A percentile compares a stretch with the other conserved stretches of the same genome.
These are phyloP conservation scores for Eimeria sp. DNA, from an alignment of 169 alveolate species.

Conservation along the genomic window DNA sequence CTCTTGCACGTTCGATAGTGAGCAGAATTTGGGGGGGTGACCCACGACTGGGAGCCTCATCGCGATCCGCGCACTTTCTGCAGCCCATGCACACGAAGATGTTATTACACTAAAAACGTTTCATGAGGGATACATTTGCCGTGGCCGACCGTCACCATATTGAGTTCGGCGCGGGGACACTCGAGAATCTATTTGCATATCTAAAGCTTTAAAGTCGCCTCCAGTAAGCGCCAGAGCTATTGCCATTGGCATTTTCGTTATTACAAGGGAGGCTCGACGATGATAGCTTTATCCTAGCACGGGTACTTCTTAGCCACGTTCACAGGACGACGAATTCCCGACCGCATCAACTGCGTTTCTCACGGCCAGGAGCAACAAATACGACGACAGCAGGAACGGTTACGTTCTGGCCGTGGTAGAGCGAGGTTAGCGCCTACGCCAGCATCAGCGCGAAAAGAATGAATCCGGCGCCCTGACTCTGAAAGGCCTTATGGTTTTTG, in stretches of 20 bases:
- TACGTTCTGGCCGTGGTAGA: constrained; percentile 47
- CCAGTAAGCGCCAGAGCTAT: too few species aligned
- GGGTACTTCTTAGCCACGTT: not conserved
- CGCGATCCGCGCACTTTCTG: too few species aligned
- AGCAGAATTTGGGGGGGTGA: too few species aligned
- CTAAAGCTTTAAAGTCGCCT: too few species aligned
- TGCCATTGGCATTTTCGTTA: not conserved
- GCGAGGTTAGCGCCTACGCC: constrained; percentile 24
- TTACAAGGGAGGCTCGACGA: not conserved
- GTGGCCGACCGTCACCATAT: too few species aligned
- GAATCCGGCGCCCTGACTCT: constrained; percentile 25
- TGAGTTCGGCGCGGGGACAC: too few species aligned
- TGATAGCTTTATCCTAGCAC: constrained; percentile 37
- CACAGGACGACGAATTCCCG: not conserved
- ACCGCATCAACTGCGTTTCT: not conserved
- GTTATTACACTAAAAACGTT: too few species aligned
- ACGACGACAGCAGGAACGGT: not conserved
- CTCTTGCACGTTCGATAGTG: too few species aligned
- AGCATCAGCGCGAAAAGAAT: not conserved
- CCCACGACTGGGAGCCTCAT: not conserved
- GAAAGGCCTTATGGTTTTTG: not conserved
- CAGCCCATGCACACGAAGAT: too few species aligned
- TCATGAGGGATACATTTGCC: too few species aligned
- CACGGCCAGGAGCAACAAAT: not conserved
- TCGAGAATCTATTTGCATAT: too few species aligned